Base-by-base conservation (phyloP, 2,329 filamentous ascomycete genomes). In the Phialophora macrospora region DNA sequence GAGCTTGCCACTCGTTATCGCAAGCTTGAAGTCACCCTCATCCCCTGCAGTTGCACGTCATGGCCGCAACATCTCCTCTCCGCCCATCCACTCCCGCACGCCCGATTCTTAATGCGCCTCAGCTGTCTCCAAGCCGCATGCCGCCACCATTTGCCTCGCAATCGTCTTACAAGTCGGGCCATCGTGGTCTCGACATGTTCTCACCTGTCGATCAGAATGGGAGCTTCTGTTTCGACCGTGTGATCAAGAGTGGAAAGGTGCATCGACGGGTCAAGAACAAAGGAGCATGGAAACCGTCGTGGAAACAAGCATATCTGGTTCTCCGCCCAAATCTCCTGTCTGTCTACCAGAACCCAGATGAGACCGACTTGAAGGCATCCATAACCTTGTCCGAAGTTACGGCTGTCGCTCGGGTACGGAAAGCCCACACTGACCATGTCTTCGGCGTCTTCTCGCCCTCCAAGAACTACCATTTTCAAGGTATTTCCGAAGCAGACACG, bases 121-220 rank as follows among this genome's bases (percentile, higher is more conserved):
- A 63, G 32, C 68, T 71, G 2, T 69, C 67, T 14, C 67, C 69
- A 22, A 66, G 52, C 54, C 63, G 68, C 32, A 65, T 70, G 41
- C 68, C 66, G 1, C 44, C 54, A 32, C 28, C 56, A 12, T 64
- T 58, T 22, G 24, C 57, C 14, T 61, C 61, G 24, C 56, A 52
- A 2, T 26, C 55, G 34, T 66, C 69, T 11, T 72, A 72, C 72
- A 78, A 79, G 64, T 80, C 73, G 62, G 79, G 79, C 62, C 83
- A 85, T 71, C 77, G 87, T 28, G 81, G 80, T 28, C 75, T 89
- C 51, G 87, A 90, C 70, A 83, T 88, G 17, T 88, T 92, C 74
- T 95, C 92, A 32, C 92, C 93, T 4, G 92, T 98, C 70, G 96
- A 94, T 75, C 90, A 96, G 78, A 93, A 96, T 78, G 95, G 95